A percentile compares a stretch with the other conserved stretches of the same genome.
phyloP scores from a whole-genome alignment of 768 basidiomycete genomes.

The Rhodotorula kratochvilovae region DNA sequence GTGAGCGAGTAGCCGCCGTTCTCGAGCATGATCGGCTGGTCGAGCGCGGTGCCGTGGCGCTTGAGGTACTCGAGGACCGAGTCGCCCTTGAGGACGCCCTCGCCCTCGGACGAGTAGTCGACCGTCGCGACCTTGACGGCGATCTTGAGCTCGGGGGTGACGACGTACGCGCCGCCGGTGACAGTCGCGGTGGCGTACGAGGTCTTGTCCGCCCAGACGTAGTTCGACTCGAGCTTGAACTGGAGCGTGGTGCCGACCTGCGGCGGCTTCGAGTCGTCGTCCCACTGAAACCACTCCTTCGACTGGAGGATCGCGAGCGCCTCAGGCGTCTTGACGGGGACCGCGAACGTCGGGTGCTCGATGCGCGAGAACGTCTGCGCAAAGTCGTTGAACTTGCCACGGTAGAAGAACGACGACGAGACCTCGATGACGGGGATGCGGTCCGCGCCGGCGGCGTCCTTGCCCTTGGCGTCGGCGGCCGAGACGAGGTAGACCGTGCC shows the following conservation, averaged over 20 bases:
- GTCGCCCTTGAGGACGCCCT: conserved; percentile 65
- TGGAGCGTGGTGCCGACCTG: conserved; percentile 74
- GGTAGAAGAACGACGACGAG: conserved; percentile 90
- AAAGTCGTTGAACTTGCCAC: conserved; percentile 87
- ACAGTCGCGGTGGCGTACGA: conserved; percentile 76
- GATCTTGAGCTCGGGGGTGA: conserved; percentile 42
- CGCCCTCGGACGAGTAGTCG: conserved; percentile 42
- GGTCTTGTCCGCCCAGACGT: conserved; percentile 85
- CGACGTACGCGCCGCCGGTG: conserved; percentile 68
- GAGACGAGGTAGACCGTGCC: conserved; percentile 51
- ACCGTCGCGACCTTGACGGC: conserved; percentile 53
- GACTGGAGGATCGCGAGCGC: conserved; percentile 83
- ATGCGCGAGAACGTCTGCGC: conserved; percentile 92
- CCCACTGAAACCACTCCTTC: conserved; percentile 98
- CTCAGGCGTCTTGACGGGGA: conserved; percentile 69
- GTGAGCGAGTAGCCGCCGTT: conserved; percentile 83
- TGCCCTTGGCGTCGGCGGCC: conserved; percentile 73
- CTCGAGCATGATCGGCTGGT: conserved; percentile 68
- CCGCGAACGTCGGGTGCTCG: conserved; percentile 81
- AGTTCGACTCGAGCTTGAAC: conserved; percentile 81
- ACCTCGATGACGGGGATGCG: conserved; percentile 85
- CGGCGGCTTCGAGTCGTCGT: conserved; percentile 71
- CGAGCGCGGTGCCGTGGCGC: conserved; percentile 78
- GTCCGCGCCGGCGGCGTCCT: conserved; percentile 44
- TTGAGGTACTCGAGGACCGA: conserved; percentile 88